phyloP scores from a whole-genome alignment of 1,284 basidiomycete genomes.

The Cryptococcus sp. region DNA sequence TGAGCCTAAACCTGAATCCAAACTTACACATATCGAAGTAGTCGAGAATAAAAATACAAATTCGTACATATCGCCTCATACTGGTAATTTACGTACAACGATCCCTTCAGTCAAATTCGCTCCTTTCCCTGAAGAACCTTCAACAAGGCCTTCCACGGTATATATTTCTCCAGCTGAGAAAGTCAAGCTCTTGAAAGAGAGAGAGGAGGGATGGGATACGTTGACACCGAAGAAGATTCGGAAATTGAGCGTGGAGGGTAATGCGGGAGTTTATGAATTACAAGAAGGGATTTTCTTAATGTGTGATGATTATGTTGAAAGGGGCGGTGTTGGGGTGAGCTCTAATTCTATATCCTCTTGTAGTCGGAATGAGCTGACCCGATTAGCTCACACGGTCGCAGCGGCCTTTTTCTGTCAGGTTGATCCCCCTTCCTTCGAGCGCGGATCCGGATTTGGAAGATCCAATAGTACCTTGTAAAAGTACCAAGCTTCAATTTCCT shows the following conservation, averaged over 20 bases:
- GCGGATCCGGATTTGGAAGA: constrained; percentile 32
- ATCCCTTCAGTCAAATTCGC: constrained; percentile 16
- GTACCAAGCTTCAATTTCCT: constrained; percentile 26
- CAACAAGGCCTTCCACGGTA: constrained; percentile 2
- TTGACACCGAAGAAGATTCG: constrained; percentile 18
- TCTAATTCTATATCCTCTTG: neutral
- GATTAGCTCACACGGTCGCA: constrained; percentile 2
- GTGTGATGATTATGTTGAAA: constrained; percentile 32
- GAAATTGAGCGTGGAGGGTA: constrained; percentile 27
- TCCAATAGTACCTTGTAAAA: constrained; percentile 22
- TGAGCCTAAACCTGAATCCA: neutral
- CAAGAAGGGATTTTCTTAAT: constrained; percentile 47
- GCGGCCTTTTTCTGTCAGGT: constrained; percentile 18
- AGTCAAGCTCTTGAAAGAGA: constrained; percentile 14
- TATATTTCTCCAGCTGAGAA: constrained; percentile 24
- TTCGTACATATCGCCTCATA: constrained; percentile 18
- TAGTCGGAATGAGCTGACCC: neutral
- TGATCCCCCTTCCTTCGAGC: constrained; percentile 40
- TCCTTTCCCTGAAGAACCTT: constrained; percentile 14
- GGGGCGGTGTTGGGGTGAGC: constrained; percentile 22
- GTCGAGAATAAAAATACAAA: neutral
- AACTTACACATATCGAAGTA: neutral
- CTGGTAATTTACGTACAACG: constrained; percentile 8
- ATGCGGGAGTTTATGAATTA: constrained; percentile 44
- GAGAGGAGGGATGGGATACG: constrained; percentile 35